phyloP scores from a whole-genome alignment of 176 grass and related monocot genomes.

The Zea luxurians region DNA sequence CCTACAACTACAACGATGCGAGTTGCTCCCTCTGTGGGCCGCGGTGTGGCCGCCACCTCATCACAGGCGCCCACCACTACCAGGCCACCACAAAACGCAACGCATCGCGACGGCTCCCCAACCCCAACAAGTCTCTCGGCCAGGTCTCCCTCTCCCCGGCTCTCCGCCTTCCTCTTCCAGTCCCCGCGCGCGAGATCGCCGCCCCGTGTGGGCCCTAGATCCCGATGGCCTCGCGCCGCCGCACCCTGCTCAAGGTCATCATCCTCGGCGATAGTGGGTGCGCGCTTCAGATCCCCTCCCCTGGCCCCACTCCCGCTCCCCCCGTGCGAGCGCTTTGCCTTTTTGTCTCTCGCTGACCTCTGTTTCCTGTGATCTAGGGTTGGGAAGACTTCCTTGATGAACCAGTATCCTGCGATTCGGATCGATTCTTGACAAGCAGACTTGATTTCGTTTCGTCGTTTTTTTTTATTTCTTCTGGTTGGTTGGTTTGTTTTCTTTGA shows the following conservation, averaged over 20 bases:
- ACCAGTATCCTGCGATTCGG: constrained; percentile 83
- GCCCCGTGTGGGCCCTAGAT: constrained; percentile 20
- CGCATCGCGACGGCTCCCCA: constrained; percentile 25
- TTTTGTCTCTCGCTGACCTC: constrained; percentile 24
- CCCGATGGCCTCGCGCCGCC: constrained; percentile 75
- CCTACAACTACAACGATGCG: no score
- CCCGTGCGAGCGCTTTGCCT: background rate
- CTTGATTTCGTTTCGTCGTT: background rate
- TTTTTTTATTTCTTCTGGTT: background rate
- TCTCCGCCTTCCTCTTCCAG: background rate
- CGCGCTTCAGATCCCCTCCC: constrained; percentile 54
- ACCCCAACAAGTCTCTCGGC: background rate
- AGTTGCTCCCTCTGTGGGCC: no score
- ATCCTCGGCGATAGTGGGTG: constrained; percentile 99
- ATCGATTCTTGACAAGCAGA: background rate
- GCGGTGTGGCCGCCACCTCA: no score
- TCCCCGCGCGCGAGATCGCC: constrained; percentile 38
- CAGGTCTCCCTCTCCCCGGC: background rate
- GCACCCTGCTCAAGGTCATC: constrained; percentile 97
- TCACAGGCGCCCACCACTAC: no score
- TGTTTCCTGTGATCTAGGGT: constrained; percentile 56
- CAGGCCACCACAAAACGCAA: background rate
- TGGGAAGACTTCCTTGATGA: constrained; percentile 98
- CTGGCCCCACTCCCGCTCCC: background rate
- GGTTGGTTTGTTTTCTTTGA: constrained; percentile 28